Evolutionary conservation across 257 asterid species (phyloP).

Genomic region (Solanum clarkiae): DNA sequence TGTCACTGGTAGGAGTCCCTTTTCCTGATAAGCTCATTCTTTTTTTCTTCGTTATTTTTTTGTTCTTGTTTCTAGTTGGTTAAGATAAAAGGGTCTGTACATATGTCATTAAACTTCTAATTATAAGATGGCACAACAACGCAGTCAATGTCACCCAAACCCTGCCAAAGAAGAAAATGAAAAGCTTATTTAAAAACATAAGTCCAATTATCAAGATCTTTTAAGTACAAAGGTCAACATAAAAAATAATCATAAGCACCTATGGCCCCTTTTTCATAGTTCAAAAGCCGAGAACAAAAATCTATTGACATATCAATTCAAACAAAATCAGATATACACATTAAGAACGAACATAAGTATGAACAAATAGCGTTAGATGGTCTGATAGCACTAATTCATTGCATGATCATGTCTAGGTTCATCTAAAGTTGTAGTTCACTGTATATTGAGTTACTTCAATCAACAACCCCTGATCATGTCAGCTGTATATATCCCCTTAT

Average conservation of each 20-base stretch:
- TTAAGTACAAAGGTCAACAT: background rate
- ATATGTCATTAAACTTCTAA: constrained; percentile 3
- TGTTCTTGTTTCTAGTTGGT: background rate
- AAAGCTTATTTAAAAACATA: background rate
- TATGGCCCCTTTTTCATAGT: background rate
- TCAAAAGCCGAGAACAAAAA: background rate
- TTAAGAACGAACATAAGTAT: background rate
- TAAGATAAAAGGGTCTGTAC: constrained; percentile 7
- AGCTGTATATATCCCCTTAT: background rate
- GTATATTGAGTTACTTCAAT: background rate
- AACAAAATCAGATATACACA: background rate
- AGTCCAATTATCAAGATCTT: background rate
- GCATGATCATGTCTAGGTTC: background rate
- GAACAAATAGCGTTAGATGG: background rate
- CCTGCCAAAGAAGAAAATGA: constrained; percentile 31
- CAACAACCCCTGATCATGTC: background rate
- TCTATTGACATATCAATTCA: background rate
- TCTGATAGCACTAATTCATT: background rate
- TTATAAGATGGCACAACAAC: constrained; percentile 1
- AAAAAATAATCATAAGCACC: background rate
- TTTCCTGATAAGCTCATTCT: constrained; percentile 58
- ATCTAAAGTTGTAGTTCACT: background rate
- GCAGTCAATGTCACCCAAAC: constrained; percentile 44
- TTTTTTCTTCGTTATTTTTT: background rate
- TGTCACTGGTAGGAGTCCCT: constrained; percentile 54